phyloP scores from a whole-genome alignment of 116 monocot genomes.

The Cymodocea nodosa region DNA sequence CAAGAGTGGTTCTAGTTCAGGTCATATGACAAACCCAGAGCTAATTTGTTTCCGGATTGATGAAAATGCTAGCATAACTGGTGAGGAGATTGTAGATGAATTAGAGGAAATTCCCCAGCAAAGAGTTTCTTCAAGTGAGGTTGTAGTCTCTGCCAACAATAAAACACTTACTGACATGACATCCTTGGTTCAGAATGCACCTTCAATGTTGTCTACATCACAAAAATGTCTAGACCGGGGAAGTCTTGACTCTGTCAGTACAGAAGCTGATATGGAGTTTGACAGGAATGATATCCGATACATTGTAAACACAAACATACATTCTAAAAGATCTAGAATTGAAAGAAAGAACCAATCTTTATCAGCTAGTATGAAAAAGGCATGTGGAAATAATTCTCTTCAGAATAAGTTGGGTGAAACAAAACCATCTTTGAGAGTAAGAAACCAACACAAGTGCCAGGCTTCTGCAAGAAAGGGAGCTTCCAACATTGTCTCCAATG shows the following conservation, averaged over 20 bases:
- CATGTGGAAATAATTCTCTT: slow-evolving; percentile 17
- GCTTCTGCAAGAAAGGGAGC: slow-evolving; percentile 19
- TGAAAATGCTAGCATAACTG: slow-evolving; percentile 45
- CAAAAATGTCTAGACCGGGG: slow-evolving; percentile 10
- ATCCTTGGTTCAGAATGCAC: slow-evolving; percentile 27
- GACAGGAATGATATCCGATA: slow-evolving; percentile 6
- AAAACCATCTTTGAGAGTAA: slow-evolving; percentile 20
- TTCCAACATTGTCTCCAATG: slow-evolving; percentile 52
- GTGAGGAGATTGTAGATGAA: slow-evolving; percentile 19
- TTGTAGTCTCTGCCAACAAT: slow-evolving; percentile 13
- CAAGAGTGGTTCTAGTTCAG: slow-evolving; percentile 36
- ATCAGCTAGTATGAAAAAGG: slow-evolving; percentile 12
- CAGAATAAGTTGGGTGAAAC: slow-evolving; percentile 21
- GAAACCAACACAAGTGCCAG: slow-evolving; percentile 22
- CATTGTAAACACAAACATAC: slow-evolving; percentile 6
- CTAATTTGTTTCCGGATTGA: slow-evolving; percentile 78
- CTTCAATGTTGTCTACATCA: slow-evolving; percentile 9
- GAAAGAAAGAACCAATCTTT: slow-evolving; percentile 13
- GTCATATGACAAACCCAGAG: slow-evolving; percentile 29
- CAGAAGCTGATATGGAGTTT: slow-evolving; percentile 9
- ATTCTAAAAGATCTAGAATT: slow-evolving; percentile 13
- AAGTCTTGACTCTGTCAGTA: slow-evolving; percentile 26
- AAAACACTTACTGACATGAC: slow-evolving; percentile 53
- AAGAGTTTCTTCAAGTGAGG: slow-evolving; percentile 6
- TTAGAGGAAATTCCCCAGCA: slow-evolving; percentile 7